A percentile compares a stretch with the other conserved stretches of the same genome.
phyloP scores from a whole-genome alignment of 441 rosid species.

The Geranium incanum region DNA sequence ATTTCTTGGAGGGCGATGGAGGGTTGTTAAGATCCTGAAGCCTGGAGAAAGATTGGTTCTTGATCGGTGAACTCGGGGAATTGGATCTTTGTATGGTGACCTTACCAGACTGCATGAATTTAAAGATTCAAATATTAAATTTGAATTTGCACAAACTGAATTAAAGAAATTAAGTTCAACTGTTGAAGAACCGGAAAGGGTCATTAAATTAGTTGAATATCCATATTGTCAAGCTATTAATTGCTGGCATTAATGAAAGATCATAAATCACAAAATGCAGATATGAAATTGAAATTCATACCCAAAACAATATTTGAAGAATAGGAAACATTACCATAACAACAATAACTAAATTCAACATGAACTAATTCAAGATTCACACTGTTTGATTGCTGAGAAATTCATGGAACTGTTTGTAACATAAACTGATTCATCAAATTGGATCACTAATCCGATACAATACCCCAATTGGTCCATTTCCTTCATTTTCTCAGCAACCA shows the following conservation, averaged over 20 bases:
- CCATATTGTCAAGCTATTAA: constrained; percentile 14
- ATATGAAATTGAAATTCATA: neutral
- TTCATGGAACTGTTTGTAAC: neutral
- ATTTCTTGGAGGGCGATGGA: constrained; percentile 23
- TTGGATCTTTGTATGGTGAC: constrained; percentile 60
- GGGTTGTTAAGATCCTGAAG: constrained; percentile 41
- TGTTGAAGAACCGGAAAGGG: neutral
- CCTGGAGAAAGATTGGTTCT: neutral
- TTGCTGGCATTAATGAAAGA: neutral
- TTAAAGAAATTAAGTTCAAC: neutral
- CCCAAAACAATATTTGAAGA: too few species aligned
- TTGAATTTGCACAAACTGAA: neutral
- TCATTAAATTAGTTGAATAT: constrained; percentile 11
- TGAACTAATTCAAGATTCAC: neutral
- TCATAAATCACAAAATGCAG: neutral
- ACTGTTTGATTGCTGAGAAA: too few species aligned
- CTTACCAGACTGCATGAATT: constrained; percentile 66
- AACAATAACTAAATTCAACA: too few species aligned
- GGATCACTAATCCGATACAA: neutral
- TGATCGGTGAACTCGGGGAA: constrained; percentile 31
- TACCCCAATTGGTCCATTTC: neutral
- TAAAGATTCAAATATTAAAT: neutral
- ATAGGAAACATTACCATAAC: too few species aligned
- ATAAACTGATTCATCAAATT: neutral
- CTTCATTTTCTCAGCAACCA: constrained; percentile 26